Evolutionary conservation across 2,329 filamentous ascomycete genomes (phyloP).

Genomic region (Cladophialophora immunda): DNA sequence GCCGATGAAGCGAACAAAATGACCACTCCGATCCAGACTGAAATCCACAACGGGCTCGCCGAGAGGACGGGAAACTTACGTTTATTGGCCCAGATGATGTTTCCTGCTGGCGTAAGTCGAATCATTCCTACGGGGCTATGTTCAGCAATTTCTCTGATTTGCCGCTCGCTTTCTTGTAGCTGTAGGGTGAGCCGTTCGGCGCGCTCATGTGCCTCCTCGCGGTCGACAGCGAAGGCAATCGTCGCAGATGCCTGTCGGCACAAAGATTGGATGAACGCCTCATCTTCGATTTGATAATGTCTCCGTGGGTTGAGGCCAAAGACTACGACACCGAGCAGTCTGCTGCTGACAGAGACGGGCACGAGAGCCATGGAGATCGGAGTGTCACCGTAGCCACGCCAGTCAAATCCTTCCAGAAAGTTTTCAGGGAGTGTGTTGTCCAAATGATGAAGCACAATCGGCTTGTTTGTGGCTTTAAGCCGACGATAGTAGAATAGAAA

Average conservation of each 20-base stretch:
- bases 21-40: background rate
- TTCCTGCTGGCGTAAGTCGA: constrained; percentile 23
- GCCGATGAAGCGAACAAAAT: background rate
- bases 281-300: constrained; percentile 29
- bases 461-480: constrained; percentile 26
- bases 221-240: constrained; percentile 30
- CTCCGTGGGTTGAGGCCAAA: constrained; percentile 37
- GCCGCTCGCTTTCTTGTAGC: constrained; percentile 31
- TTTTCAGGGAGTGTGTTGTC: constrained; percentile 29
- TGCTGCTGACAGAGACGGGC: constrained; percentile 34
- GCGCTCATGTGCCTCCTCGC: constrained; percentile 32
- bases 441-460: constrained; percentile 29
- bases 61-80: background rate
- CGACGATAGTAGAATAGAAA: constrained; percentile 45
- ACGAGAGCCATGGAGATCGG: constrained; percentile 30
- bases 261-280: constrained; percentile 31
- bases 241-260: constrained; percentile 32
- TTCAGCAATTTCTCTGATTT: constrained; percentile 34
- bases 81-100: constrained; percentile 35
- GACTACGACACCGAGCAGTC: constrained; percentile 33
- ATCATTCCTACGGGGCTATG: constrained; percentile 22
- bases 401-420: constrained; percentile 34
- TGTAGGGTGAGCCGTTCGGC: constrained; percentile 31
- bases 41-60: background rate
- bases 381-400: constrained; percentile 30